Evolutionary conservation across 2,329 filamentous ascomycete genomes (phyloP).

Genomic region (Claviceps spartinae): DNA sequence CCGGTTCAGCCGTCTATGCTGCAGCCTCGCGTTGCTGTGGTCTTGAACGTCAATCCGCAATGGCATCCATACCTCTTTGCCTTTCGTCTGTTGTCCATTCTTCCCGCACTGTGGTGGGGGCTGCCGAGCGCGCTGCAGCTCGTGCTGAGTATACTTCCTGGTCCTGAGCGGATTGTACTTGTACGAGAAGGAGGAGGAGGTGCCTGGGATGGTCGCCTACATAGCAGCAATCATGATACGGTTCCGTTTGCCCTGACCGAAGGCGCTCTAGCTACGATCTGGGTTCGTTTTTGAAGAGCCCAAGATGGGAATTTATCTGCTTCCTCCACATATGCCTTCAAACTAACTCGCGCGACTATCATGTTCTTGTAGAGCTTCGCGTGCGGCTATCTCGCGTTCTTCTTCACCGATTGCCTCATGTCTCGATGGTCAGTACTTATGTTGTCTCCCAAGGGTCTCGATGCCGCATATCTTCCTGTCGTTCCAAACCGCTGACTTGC

Average conservation of each 20-base stretch:
- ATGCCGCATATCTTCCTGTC: no score
- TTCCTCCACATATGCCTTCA: no score
- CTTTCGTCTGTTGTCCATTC: slow-evolving; percentile 57
- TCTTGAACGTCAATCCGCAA: slow-evolving; percentile 56
- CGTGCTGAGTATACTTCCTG: slow-evolving; percentile 45
- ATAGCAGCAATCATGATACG: slow-evolving; percentile 10
- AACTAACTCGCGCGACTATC: background rate
- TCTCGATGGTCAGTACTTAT: slow-evolving; percentile 51
- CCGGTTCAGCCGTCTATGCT: slow-evolving; percentile 33
- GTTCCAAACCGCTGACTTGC: background rate
- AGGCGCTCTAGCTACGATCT: slow-evolving; percentile 58
- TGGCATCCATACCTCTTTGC: slow-evolving; percentile 65
- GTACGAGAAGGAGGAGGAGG: slow-evolving; percentile 13
- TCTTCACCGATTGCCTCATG: slow-evolving; percentile 77
- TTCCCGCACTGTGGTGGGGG: slow-evolving; percentile 60
- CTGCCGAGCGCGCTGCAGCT: slow-evolving; percentile 55
- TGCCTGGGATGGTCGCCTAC: background rate
- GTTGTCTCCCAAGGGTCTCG: no score
- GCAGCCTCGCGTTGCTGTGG: slow-evolving; percentile 65
- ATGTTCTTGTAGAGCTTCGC: slow-evolving; percentile 46
- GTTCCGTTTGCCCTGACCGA: slow-evolving; percentile 41
- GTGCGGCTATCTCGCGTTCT: slow-evolving; percentile 66
- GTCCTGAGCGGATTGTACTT: slow-evolving; percentile 17
- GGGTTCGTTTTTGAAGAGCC: slow-evolving; percentile 37
- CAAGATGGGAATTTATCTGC: background rate